Evolutionary conservation across 2,329 filamentous ascomycete species (phyloP).

Genomic region (Raffaelea arxii): DNA sequence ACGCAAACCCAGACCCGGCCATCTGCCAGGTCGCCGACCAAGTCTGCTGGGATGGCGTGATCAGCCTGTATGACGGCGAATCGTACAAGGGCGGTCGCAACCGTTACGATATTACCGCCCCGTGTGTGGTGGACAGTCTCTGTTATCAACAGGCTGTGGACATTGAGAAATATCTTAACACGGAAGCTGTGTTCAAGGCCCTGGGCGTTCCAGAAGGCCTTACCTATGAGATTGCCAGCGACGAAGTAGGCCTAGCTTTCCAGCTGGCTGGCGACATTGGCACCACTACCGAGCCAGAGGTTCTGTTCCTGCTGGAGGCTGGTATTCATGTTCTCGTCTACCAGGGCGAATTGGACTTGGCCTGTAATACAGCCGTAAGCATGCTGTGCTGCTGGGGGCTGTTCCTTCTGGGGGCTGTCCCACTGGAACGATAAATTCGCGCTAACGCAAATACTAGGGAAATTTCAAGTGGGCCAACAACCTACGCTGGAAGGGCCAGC

Average conservation of each 20-base stretch:
- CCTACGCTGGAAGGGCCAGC: constrained; percentile 33
- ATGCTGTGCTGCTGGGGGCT: too few species aligned
- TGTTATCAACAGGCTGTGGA: constrained; percentile 53
- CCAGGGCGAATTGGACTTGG: constrained; percentile 12
- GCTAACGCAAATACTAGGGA: too few species aligned
- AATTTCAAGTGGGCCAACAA: constrained; percentile 26
- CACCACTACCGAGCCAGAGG: constrained; percentile 28
- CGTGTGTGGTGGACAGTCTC: constrained; percentile 1
- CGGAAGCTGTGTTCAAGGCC: constrained; percentile 39
- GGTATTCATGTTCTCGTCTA: constrained; percentile 11
- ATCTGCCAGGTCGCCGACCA: constrained; percentile 43
- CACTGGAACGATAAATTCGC: too few species aligned
- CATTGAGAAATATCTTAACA: constrained; percentile 46
- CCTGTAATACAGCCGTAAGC: constrained; percentile 11
- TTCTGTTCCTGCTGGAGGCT: constrained; percentile 11
- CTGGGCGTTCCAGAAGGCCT: constrained; percentile 37
- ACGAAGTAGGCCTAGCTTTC: constrained; percentile 32
- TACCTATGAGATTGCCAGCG: constrained; percentile 44
- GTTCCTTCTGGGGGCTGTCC: too few species aligned
- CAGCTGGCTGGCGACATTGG: constrained; percentile 38
- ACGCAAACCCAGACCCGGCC: constrained; percentile 35
- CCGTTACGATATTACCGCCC: constrained; percentile 5
- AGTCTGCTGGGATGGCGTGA: constrained; percentile 45
- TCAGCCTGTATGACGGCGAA: constrained; percentile 37
- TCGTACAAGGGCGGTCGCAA: constrained; percentile 23